Base-by-base conservation (phyloP, 2,329 filamentous ascomycete species). In the Ophidiomyces ophidiicola region DNA sequence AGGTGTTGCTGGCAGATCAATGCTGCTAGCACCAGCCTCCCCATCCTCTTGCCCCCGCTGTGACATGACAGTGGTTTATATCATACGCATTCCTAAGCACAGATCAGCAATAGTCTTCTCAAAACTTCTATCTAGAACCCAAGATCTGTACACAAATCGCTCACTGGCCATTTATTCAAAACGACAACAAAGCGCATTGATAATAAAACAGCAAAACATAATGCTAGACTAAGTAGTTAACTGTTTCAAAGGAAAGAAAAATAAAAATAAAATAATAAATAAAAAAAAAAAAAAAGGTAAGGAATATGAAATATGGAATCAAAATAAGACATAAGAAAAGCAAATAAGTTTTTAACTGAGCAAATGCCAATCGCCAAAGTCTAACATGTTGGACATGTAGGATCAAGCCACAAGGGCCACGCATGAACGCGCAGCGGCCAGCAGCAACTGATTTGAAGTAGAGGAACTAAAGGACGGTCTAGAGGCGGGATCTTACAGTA, bases 1-100 rank as follows among this genome's bases (percentile, higher is more conserved):
- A 3, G 38, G 32, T n/a, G 38, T 35, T 19, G 32, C 32, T 11
- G 38, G 38, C 5, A 36, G 18, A 23, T 41, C 38, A 36, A 24
- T 19, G 15, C 38, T 35, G 26, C 38, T 36, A 5, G 24, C 17
- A 23, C 18, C 31, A 21, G 25, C 24, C 12, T 41, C 38, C 17
- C 17, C 31, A 31, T 36, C 38, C 24, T 41, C 38, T 17, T 30
- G 31, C 21, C 18, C 32, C 18, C 12, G 24, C 12, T 41, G 20
- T 12, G 38, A 41, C 38, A 41, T 41, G 15, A 10, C 25, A 14
- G 10, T 7, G 17, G 19, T 18, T 36, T 41, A 41, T 34, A 31
- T 35, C 38, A 41, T 41, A 23, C 30, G 21, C 21, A 14, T 14
- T 20, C 30, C 30, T 6, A 8, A 6, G 11, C 3, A 11, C 5